These are phyloP conservation scores for Mortierella sp. DNA, from an alignment of 371 early-diverging fungal species.

Conservation along the genomic window DNA sequence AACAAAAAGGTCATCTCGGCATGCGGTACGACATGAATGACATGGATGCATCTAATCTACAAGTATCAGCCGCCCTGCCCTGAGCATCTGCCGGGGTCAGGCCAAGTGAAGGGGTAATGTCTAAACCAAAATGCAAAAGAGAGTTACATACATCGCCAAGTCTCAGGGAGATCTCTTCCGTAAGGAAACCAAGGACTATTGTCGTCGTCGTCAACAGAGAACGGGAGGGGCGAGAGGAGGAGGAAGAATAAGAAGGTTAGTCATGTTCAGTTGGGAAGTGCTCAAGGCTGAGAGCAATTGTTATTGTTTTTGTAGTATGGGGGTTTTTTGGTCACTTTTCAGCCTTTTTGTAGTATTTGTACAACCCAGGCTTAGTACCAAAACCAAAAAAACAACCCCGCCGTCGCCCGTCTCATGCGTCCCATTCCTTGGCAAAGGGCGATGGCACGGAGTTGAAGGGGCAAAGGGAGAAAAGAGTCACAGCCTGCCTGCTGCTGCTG, in stretches of 20 bases:
- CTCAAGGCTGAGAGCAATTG: slow-evolving; percentile 3
- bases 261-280: slow-evolving; percentile 9
- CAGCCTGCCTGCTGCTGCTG: not conserved
- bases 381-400: not conserved
- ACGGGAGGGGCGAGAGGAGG: not conserved
- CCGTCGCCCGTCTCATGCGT: not conserved
- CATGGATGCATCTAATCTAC: too few relatives aligned
- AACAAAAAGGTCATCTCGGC: not conserved
- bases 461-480: not conserved
- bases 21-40: not conserved
- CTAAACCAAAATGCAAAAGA: not conserved
- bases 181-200: slow-evolving; percentile 68
- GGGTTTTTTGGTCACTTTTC: slow-evolving; percentile 5
- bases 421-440: not conserved
- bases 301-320: slow-evolving; percentile 1
- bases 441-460: not conserved
- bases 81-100: not conserved
- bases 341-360: not conserved
- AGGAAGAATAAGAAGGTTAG: slow-evolving; percentile 4
- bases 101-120: not conserved
- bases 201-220: not conserved
- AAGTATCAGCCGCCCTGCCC: not conserved
- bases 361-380: not conserved
- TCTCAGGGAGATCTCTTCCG: slow-evolving; percentile 57
- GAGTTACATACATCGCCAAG: slow-evolving; percentile 56